Evolutionary conservation across 2,329 filamentous ascomycete genomes (phyloP), one percentile per base, ranked within the genome.

Genomic region (Paracoccidioides brasiliensis): DNA sequence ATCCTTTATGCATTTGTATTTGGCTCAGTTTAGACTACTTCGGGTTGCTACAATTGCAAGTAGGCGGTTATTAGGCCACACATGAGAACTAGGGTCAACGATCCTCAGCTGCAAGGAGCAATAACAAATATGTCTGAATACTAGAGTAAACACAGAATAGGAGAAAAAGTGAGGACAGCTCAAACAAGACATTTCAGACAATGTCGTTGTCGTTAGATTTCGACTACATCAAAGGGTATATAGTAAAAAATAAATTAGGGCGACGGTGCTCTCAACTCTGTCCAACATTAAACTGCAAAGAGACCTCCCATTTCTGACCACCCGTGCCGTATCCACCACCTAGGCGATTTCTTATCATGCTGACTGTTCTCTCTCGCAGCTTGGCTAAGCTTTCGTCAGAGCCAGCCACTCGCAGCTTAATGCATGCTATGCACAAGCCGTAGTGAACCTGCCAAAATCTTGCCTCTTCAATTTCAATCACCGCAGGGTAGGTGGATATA

Each of bases 361-460:
- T 85, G 14, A 81, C 79, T 52, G 96, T 81, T 48, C 88, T 83
- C 59, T 86, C 84, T 56, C 90, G 81, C 60, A 97, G 71, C 64
- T 85, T 85, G 57, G 78, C 78, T 57, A 94, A 74, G 5, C 84
- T 80, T 12, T 85, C 81, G 58, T 93, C 88, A 45, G 86, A 83
- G 4, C 84, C 85, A 57, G 73, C 68, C 32, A 95, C 80, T 57
- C 84, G 80, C 22, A 98, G 72, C 69, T 89, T 94, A 61, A 98
- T 70, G 67, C 94, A 96, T 7, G 93, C 93, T 86, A 97, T 95
- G 66, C 90, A 95, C 43, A 97, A 77, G 1, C 91, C 90, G 68
- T 97, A 96, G 71, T 98, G 93, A 12, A 96, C 93, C 74, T 98
- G 93, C 93, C 93, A 98, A 70, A 98, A 95, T 67, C 90, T 84